A percentile compares a stretch with the other conserved stretches of the same genome.
phyloP scores from a whole-genome alignment of 2,329 filamentous ascomycete genomes.

The Botryotinia convoluta region DNA sequence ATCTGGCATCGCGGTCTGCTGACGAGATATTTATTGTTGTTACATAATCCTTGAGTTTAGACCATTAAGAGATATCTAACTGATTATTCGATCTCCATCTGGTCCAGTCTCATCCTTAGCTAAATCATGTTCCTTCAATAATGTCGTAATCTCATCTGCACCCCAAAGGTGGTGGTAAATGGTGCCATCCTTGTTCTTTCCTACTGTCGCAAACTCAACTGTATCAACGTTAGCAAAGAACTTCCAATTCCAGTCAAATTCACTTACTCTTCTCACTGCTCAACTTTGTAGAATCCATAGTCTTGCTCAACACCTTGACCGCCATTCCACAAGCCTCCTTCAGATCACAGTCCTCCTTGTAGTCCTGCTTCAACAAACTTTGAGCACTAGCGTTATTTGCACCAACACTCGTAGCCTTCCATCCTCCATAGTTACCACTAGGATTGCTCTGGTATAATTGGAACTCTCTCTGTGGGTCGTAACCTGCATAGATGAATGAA shows the following conservation, averaged over 20 bases:
- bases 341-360: conserved; percentile 95
- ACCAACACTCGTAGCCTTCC: conserved; percentile 97
- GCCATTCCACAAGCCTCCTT: conserved; percentile 97
- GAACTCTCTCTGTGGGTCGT: conserved; percentile 93
- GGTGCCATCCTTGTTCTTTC: conserved; percentile 89
- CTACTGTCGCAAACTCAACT: conserved; percentile 99
- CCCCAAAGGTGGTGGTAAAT: conserved; percentile 98
- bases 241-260: background rate
- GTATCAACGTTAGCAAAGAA: conserved; percentile 26
- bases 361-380: conserved; percentile 97
- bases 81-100: conserved; percentile 37
- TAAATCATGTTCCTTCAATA: conserved; percentile 93
- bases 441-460: conserved; percentile 99
- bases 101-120: conserved; percentile 68
- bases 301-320: conserved; percentile 99
- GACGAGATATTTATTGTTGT: conserved; percentile 30
- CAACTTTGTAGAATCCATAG: conserved; percentile 98
- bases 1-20: background rate
- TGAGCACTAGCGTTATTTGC: conserved; percentile 98
- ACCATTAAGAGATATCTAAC: conserved; percentile 28
- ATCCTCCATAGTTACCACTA: conserved; percentile 96
- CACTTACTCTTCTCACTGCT: conserved; percentile 96
- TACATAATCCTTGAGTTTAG: conserved; percentile 29
- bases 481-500: conserved; percentile 98
- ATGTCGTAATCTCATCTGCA: conserved; percentile 89